Evolutionary conservation across 139 green algal genomes (phyloP), one percentile per base, ranked within the genome.

Genomic region (Chlorella vulgaris): DNA sequence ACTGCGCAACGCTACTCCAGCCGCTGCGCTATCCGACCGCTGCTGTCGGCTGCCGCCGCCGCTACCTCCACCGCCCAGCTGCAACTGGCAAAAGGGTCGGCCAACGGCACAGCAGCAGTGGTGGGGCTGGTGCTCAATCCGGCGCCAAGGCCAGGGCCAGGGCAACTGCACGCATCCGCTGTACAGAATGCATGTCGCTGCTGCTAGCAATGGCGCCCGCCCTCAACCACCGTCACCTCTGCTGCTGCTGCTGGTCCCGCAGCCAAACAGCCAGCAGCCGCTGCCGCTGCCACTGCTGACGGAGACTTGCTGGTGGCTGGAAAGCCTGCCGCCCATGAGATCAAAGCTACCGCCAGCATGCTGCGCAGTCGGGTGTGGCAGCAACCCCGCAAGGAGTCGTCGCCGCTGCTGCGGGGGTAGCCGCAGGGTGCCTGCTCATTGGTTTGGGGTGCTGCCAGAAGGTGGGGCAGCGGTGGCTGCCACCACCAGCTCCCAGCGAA

Each of bases 21-120:
- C 21, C 1, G n/a, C 18, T 33, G 42, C 24, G 29, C n/a, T 29
- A 42, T 22, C 29, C 69, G 10, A 8, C n/a, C n/a, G n/a, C n/a
- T n/a, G n/a, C n/a, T 24, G 3, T 2, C 40, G 38, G 50, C 33
- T 67, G 51, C 71, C 67, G 51, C 71, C n/a, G 60, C 58, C 28
- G 21, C 10, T 39, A 28, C n/a, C 42, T 28, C 5, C 13, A 3
- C 76, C 76, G 2, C 42, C 42, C 36, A 83, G 66, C 50, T 65
- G 50, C 63, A 83, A 1, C 43, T 65, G 2, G 43, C 77, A 77
- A 83, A 83, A 0, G 77, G 77, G 43, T 82, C 76, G 5, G 76
- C 42, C 33, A 40, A 28, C 38, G 74, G 24, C 18, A 24, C 74
- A 6, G 36, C 26, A n/a, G 13, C n/a, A 0, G 33, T 5, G n/a